Evolutionary conservation across 2,329 filamentous ascomycete species (phyloP).

Genomic region (Talaromyces verruculosus): DNA sequence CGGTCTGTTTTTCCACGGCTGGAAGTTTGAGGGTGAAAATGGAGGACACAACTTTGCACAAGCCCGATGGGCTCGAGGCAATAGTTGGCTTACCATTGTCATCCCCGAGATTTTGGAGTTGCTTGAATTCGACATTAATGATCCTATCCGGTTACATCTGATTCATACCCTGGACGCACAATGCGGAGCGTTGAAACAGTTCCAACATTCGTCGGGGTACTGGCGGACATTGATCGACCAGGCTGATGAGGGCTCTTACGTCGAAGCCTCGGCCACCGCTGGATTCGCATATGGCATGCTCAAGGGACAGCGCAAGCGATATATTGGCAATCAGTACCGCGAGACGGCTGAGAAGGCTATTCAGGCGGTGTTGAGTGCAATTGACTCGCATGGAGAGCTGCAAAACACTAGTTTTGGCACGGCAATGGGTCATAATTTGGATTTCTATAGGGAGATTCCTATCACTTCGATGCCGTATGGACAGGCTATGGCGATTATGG

Average conservation of each 20-base stretch:
- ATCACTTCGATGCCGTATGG: slow-evolving; percentile 81
- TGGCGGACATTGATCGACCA: slow-evolving; percentile 76
- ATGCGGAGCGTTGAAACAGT: slow-evolving; percentile 60
- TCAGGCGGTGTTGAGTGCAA: slow-evolving; percentile 64
- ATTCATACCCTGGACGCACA: slow-evolving; percentile 64
- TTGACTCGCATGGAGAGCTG: slow-evolving; percentile 68
- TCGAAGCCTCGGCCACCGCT: slow-evolving; percentile 74
- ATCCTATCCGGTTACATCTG: slow-evolving; percentile 58
- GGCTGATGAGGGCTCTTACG: slow-evolving; percentile 63
- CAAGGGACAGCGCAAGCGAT: slow-evolving; percentile 69
- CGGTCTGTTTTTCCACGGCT: slow-evolving; percentile 78
- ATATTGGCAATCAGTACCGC: slow-evolving; percentile 63
- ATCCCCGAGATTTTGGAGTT: slow-evolving; percentile 79
- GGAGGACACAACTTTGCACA: slow-evolving; percentile 61
- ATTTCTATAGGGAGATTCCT: slow-evolving; percentile 76
- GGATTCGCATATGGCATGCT: slow-evolving; percentile 79
- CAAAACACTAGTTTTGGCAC: slow-evolving; percentile 76
- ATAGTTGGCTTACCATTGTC: slow-evolving; percentile 74
- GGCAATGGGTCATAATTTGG: slow-evolving; percentile 69
- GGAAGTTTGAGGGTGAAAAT: slow-evolving; percentile 67
- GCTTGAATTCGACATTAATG: slow-evolving; percentile 58
- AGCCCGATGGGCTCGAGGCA: slow-evolving; percentile 58
- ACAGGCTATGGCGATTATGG: slow-evolving; percentile 82
- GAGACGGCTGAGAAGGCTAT: slow-evolving; percentile 65
- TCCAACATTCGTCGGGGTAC: slow-evolving; percentile 64